A percentile compares a stretch with the other conserved stretches of the same genome.
Conservation (phyloP, 2,329 filamentous ascomycete species). For the Colletotrichum orbiculare region DNA sequence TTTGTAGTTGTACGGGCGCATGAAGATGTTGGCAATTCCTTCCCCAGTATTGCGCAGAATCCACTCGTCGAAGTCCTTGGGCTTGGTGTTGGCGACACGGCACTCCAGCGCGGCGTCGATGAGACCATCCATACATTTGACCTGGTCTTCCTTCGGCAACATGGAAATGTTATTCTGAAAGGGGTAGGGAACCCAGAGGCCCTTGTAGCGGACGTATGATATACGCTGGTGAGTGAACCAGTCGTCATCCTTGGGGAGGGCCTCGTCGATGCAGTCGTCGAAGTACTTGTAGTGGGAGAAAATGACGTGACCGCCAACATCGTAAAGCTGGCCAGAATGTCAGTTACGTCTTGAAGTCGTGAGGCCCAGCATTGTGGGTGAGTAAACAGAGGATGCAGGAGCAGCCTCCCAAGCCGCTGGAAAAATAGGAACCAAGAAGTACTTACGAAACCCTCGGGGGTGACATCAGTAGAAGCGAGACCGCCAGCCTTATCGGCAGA, state of each 20-base stretch:
- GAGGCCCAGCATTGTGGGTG: too few species aligned
- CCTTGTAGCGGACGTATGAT: constrained; percentile 98
- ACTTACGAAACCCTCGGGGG: constrained; percentile 96
- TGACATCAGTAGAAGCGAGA: constrained; percentile 94
- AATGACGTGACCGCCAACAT: constrained; percentile 98
- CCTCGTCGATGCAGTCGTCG: constrained; percentile 98
- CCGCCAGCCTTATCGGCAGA: constrained; percentile 92
- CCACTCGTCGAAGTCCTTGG: constrained; percentile 98
- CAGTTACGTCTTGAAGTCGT: too few species aligned
- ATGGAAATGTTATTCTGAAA: constrained; percentile 99
- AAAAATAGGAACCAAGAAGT: background rate
- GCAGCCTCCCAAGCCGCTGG: background rate
- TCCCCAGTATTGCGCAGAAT: constrained; percentile 91
- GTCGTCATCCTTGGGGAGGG: constrained; percentile 90
- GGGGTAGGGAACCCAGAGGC: constrained; percentile 96
- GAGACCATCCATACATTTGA: constrained; percentile 92
- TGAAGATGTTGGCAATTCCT: constrained; percentile 94
- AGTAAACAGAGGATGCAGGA: constrained; percentile 21
- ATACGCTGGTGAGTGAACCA: constrained; percentile 99
- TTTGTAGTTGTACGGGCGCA: constrained; percentile 99
- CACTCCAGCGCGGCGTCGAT: constrained; percentile 92
- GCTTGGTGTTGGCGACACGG: constrained; percentile 89
- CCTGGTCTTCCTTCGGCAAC: constrained; percentile 96
- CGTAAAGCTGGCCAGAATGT: constrained; percentile 78
- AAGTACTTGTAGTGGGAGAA: constrained; percentile 99